Evolutionary conservation across 768 basidiomycete genomes (phyloP).

Genomic region (Baorangia bicolor): DNA sequence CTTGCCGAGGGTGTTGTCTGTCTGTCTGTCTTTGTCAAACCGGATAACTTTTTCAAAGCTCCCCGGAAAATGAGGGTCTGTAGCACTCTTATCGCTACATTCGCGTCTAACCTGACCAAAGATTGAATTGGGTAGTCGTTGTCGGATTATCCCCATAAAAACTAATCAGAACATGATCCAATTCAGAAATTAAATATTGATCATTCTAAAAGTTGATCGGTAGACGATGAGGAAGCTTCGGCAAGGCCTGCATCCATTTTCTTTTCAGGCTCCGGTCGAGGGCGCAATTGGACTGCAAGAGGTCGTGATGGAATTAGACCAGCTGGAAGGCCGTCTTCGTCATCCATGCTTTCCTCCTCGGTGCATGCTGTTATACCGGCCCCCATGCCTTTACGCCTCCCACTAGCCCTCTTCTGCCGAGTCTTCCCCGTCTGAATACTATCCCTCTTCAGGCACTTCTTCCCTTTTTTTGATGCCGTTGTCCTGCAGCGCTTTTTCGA

Average conservation of each 20-base stretch:
- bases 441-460: neutral
- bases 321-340: slow-evolving; percentile 3
- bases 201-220: slow-evolving; percentile 2
- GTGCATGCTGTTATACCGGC: neutral
- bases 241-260: slow-evolving; percentile 10
- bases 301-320: slow-evolving; percentile 18
- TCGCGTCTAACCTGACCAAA: neutral
- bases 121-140: neutral
- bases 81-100: neutral
- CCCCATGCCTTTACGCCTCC: neutral
- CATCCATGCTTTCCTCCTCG: slow-evolving; percentile 21
- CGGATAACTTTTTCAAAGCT: neutral
- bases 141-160: neutral
- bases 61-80: slow-evolving; percentile 4
- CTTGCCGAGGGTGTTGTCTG: neutral
- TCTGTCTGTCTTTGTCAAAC: neutral
- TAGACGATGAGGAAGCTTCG: slow-evolving; percentile 8
- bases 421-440: neutral
- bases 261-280: slow-evolving; percentile 39
- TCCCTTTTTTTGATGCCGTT: slow-evolving; percentile 15
- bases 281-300: slow-evolving; percentile 38
- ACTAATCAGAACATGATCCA: neutral
- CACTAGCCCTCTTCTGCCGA: slow-evolving; percentile 1
- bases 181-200: slow-evolving; percentile 4
- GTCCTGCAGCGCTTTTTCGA: slow-evolving; percentile 34